Conservation (phyloP, 164 flowering plant genomes). For the Magnolia officinalis region DNA sequence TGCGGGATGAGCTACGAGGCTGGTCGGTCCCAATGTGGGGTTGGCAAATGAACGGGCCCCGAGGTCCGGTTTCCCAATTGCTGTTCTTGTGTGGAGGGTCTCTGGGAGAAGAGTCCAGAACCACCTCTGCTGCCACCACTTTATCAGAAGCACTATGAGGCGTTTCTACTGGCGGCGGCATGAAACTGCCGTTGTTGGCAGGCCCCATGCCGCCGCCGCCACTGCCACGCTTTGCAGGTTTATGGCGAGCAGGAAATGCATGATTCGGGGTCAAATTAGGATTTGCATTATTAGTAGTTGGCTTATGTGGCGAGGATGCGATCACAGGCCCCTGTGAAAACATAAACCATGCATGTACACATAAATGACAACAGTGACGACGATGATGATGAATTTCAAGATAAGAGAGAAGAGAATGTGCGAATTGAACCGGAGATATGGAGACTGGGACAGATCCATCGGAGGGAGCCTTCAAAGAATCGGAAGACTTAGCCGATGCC, state of each 20-base stretch:
- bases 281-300: slow-evolving; percentile 29
- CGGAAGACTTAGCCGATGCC: slow-evolving; percentile 46
- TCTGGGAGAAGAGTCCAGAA: slow-evolving; percentile 37
- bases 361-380: background rate
- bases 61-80: slow-evolving; percentile 40
- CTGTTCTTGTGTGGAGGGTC: slow-evolving; percentile 29
- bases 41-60: slow-evolving; percentile 5
- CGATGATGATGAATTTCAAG: background rate
- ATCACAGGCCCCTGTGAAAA: slow-evolving; percentile 37
- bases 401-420: background rate
- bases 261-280: slow-evolving; percentile 34
- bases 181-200: slow-evolving; percentile 29
- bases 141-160: slow-evolving; percentile 26
- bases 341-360: background rate
- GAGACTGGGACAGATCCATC: slow-evolving; percentile 46
- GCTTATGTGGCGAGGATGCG: slow-evolving; percentile 32
- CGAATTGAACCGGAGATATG: slow-evolving; percentile 12
- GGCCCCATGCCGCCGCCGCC: slow-evolving; percentile 19
- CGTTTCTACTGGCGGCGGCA: slow-evolving; percentile 11
- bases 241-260: slow-evolving; percentile 35
- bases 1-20: slow-evolving; percentile 34
- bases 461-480: slow-evolving; percentile 28
- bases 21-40: slow-evolving; percentile 36
- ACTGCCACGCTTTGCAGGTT: slow-evolving; percentile 37
- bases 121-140: slow-evolving; percentile 7